Evolutionary conservation across 2,329 filamentous ascomycete species (phyloP), one percentile per base, ranked within the genome.

Genomic region (Microcera coccophila): DNA sequence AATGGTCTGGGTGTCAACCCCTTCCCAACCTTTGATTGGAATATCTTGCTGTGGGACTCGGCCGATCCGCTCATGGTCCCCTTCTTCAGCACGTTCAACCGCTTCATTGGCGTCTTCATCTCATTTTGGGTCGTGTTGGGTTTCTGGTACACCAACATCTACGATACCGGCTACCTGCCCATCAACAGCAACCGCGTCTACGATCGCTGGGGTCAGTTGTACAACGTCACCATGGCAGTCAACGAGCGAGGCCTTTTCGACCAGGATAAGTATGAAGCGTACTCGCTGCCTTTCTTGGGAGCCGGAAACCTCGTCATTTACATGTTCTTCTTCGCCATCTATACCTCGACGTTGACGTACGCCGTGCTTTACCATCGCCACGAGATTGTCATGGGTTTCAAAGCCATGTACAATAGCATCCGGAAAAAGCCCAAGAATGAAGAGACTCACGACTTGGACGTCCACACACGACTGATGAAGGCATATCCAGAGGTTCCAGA

Each of bases 11-110:
- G 71, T 18, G 51, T 74, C 38, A 73, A 73, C 49, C 69, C 69
- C 1, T 64, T 68, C 39, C 68, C 71, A 3, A 74, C 71, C 3
- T 72, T 69, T 46, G 72, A 74, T 50, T 74, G 72, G 72, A 74
- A 74, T 49, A 58, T 71, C 34, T 49, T 73, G 16, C 64, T 70
- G 3, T 68, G 65, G 65, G 65, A 68, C 38, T 67, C 65, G 29
- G 57, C 65, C 50, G 69, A 72, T 43, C 70, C 70, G 1, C 62
- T 73, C 40, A 72, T 73, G 66, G 66, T 73, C 7, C 74, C 75
- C 3, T 75, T 74, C 55, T 76, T 80, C 62, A 77, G 76, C 20
- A 82, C 81, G 33, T 68, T 79, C 41, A 85, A 85, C 60, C 78
- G 75, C 17, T 68, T 82, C 47, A 63, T 81, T 34, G 81, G 81